Conservation (phyloP, 176 grass and related monocot species). For the Bromus sterilis region DNA sequence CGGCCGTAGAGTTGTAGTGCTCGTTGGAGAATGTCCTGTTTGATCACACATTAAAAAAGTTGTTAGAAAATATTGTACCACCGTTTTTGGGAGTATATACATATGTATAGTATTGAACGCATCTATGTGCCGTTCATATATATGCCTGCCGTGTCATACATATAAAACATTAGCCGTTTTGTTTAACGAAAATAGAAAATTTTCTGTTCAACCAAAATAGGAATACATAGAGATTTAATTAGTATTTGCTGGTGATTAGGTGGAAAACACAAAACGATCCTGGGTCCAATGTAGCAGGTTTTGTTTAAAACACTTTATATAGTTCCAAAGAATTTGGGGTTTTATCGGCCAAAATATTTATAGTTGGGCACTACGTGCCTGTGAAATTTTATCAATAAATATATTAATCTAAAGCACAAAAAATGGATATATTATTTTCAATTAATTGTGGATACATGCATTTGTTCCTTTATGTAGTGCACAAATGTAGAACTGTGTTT, state of each 20-base stretch:
- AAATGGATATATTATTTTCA: too few species aligned
- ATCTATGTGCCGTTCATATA: not conserved
- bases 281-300: not conserved
- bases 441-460: too few species aligned
- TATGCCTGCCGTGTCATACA: not conserved
- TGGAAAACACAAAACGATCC: too few species aligned
- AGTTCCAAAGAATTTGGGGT: not conserved
- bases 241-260: not conserved
- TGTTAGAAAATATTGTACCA: not conserved
- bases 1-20: not conserved
- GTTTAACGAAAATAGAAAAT: not conserved
- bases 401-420: not conserved
- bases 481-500: not conserved
- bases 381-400: not conserved
- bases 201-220: not conserved
- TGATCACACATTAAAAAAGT: not conserved
- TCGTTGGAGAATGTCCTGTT: not conserved
- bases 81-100: constrained; percentile 17
- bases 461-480: not conserved
- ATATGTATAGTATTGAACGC: not conserved
- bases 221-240: not conserved
- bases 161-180: not conserved
- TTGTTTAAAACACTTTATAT: not conserved
- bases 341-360: not conserved
- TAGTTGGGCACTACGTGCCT: not conserved